These are phyloP conservation scores for Neofusicoccum kwambonambiense DNA, from an alignment of 2,329 filamentous ascomycete genomes.

Conservation along the genomic window DNA sequence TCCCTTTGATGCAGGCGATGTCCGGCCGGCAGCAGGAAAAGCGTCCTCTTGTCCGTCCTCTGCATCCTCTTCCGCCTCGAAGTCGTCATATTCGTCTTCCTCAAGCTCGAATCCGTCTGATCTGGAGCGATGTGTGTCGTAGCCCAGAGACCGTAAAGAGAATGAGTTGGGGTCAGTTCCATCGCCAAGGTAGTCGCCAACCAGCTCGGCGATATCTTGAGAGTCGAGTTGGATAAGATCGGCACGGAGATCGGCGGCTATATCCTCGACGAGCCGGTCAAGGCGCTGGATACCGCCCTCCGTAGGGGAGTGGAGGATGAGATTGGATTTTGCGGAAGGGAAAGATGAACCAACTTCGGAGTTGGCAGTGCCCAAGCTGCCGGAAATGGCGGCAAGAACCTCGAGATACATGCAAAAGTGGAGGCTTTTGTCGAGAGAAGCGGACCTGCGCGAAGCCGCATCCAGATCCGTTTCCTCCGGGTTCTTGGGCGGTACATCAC, in stretches of 20 bases:
- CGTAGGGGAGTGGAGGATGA: conserved; percentile 60
- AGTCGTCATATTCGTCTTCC: conserved; percentile 49
- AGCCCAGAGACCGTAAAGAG: conserved; percentile 46
- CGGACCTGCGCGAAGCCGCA: neutral
- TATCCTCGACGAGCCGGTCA: conserved; percentile 60
- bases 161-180: conserved; percentile 50
- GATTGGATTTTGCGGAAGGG: conserved; percentile 53
- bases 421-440: neutral
- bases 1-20: conserved; percentile 17
- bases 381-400: conserved; percentile 51
- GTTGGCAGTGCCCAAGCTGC: conserved; percentile 43
- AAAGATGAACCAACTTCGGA: conserved; percentile 44
- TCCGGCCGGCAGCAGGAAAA: neutral
- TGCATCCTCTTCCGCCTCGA: conserved; percentile 45
- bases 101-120: conserved; percentile 33
- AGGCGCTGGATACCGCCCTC: conserved; percentile 56
- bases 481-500: neutral
- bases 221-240: conserved; percentile 69
- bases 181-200: conserved; percentile 69
- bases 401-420: conserved; percentile 31
- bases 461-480: neutral
- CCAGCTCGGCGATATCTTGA: conserved; percentile 67
- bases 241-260: conserved; percentile 61
- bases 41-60: conserved; percentile 28
- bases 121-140: conserved; percentile 47